Evolutionary conservation across 1,284 basidiomycete species (phyloP), one percentile per base, ranked within the genome.

Genomic region (Leccinum subspadiceum): DNA sequence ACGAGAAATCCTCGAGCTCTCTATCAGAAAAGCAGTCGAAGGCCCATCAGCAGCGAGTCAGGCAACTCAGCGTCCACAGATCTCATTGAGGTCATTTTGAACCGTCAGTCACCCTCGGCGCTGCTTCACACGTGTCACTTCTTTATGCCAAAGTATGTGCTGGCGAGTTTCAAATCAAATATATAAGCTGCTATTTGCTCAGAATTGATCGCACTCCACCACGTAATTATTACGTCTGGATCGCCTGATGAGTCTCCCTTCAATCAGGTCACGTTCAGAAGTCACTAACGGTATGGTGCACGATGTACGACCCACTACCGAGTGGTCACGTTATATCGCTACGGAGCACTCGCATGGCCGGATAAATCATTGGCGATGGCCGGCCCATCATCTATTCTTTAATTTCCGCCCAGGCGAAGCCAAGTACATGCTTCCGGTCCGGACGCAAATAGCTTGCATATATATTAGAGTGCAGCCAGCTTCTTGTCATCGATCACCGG

Each of bases 1-100:
- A 15, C 77, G 86, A 58, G 85, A 89, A 41, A 73, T 82, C 17
- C 75, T 98, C 56, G 96, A 98, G 72, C 81, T 81, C 41, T 88
- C 90, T 0, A 84, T 98, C 37, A 81, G 95, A 62, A 86, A 87
- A 56, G 89, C 88, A 5, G 80, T 96, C 0, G 87, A 84, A 24
- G 78, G 78, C 12, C 73, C 72, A 31, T 68, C 71, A n/a, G 68
- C 70, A 22, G 62, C 70, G 8, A 63, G 69, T 41, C 76, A 78
- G 59, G 71, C 73, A 20, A 65, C 76, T 5, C 69, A 76, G 10
- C 90, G 89, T 69, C 91, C 91, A 3, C 90, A 92, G 70, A 93
- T 93, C 57, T 93, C 90, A 1, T 73, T 93, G 49, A 79, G 89
- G 60, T 86, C 89, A 0, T 93, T 93, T 68, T 86, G 66, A 77